These are phyloP conservation scores for Suillus clintonianus DNA, from an alignment of 768 basidiomycete genomes.

Conservation along the genomic window DNA sequence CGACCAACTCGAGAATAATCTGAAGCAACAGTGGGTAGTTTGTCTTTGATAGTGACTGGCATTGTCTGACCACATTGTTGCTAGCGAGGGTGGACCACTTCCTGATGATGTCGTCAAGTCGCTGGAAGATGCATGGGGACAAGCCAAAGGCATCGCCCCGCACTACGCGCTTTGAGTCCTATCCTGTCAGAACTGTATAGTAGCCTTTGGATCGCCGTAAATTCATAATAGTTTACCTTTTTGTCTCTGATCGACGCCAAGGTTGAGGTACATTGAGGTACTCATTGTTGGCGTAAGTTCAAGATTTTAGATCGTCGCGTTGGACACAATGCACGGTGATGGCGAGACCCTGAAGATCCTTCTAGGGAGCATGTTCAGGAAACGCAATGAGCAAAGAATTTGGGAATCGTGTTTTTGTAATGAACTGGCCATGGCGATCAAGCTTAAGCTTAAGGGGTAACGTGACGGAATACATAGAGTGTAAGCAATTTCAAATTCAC, in stretches of 20 bases:
- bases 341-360: neutral
- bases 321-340: too few relatives aligned
- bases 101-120: neutral
- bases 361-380: neutral
- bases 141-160: neutral
- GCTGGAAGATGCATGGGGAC: slow-evolving; percentile 1
- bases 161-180: neutral
- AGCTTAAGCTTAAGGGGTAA: too few relatives aligned
- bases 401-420: neutral
- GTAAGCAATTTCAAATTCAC: neutral
- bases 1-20: slow-evolving; percentile 33
- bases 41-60: neutral
- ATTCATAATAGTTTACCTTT: neutral
- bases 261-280: neutral
- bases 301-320: neutral
- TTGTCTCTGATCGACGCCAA: neutral
- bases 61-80: neutral
- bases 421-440: too few relatives aligned
- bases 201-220: neutral
- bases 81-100: slow-evolving; percentile 6
- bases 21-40: slow-evolving; percentile 1
- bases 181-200: neutral
- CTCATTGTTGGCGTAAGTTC: too few relatives aligned
- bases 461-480: neutral
- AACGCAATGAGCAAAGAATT: neutral